These are phyloP conservation scores for Larix kaempferi DNA, from an alignment of 75 land plant genomes.

Conservation along the genomic window DNA sequence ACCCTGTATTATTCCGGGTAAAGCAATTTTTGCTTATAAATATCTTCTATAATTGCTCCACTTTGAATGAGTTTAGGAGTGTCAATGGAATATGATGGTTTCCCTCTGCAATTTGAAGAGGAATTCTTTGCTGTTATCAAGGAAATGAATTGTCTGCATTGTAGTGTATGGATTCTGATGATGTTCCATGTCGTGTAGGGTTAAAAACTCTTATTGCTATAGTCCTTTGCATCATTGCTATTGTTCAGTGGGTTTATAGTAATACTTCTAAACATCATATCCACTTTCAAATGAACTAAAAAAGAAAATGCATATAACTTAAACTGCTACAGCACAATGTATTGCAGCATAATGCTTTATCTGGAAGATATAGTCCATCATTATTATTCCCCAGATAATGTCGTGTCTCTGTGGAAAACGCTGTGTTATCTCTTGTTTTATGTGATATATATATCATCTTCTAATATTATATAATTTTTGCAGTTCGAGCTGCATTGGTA, in stretches of 20 bases:
- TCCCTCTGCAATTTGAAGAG: neutral
- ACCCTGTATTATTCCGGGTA: neutral
- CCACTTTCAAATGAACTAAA: neutral
- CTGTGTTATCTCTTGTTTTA: slow-evolving; percentile 2
- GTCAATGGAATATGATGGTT: neutral
- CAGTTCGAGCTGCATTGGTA: slow-evolving; percentile 96
- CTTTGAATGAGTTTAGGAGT: neutral
- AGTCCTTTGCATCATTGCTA: neutral
- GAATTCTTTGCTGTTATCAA: neutral
- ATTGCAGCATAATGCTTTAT: neutral
- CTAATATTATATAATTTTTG: slow-evolving; percentile 5
- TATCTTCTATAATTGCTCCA: neutral
- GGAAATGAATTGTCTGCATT: neutral
- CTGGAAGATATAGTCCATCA: neutral
- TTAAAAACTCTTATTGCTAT: neutral
- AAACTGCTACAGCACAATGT: neutral
- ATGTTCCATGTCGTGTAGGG: too few species aligned
- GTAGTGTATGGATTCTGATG: too few species aligned
- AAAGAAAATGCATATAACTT: neutral
- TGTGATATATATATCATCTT: neutral
- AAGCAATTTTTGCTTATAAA: neutral
- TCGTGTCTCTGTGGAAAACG: too few species aligned
- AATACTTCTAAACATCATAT: neutral
- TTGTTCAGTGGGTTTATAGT: neutral
- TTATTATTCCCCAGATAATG: neutral